Conservation (phyloP, 31 red algal species). For the Bonnemaisonia californica region DNA sequence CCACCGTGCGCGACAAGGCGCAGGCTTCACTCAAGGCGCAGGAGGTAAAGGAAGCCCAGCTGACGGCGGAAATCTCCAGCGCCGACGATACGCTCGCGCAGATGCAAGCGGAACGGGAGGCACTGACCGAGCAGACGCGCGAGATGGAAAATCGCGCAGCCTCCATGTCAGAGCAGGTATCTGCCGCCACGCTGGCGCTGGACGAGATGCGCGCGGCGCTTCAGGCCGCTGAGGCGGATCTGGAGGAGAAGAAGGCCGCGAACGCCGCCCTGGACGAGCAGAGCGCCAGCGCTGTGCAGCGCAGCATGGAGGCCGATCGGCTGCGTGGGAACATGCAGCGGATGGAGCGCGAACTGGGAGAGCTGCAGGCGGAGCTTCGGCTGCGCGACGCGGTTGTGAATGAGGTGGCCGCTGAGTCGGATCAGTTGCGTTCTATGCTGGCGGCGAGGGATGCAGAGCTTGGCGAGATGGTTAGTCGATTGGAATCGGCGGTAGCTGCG, state of each 20-base stretch:
- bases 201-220: background rate
- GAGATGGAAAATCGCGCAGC: slow-evolving; percentile 10
- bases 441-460: slow-evolving; percentile 8
- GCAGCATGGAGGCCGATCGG: slow-evolving; percentile 7
- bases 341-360: slow-evolving; percentile 12
- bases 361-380: slow-evolving; percentile 1
- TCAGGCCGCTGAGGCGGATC: background rate
- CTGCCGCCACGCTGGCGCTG: slow-evolving; percentile 13
- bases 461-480: background rate
- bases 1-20: background rate
- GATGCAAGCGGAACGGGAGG: background rate
- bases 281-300: background rate
- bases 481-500: background rate
- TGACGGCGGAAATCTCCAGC: background rate
- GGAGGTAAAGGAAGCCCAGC: background rate
- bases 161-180: slow-evolving; percentile 14
- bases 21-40: background rate
- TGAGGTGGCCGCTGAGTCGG: slow-evolving; percentile 5
- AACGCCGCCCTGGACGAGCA: slow-evolving; percentile 2
- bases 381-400: slow-evolving; percentile 3
- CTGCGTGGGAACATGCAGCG: background rate
- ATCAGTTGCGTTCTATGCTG: slow-evolving; percentile 16
- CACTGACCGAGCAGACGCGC: background rate
- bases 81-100: background rate
- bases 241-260: background rate